Evolutionary conservation across 345 rosid genomes (phyloP).

Genomic region (Salix suchowensis): DNA sequence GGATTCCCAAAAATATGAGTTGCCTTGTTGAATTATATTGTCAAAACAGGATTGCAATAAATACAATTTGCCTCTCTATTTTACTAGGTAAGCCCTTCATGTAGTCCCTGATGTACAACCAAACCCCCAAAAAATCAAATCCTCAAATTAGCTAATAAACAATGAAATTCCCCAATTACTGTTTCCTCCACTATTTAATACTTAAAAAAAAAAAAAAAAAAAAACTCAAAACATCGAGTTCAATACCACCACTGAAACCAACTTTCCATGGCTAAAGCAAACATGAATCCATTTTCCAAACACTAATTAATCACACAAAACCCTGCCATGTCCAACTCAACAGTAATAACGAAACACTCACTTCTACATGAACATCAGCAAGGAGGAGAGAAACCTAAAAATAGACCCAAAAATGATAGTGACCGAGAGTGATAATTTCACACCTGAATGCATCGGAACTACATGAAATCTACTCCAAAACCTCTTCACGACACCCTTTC

Average conservation of each 20-base stretch:
- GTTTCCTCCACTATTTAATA: not conserved
- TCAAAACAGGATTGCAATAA: not conserved
- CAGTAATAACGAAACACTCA: not conserved
- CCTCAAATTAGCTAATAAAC: not conserved
- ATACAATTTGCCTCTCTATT: not conserved
- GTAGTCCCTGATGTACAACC: not conserved
- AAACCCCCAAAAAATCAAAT: not conserved
- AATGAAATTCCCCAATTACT: not conserved
- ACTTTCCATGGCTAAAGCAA: not conserved
- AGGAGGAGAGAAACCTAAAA: not conserved
- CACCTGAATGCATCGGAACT: slow-evolving; percentile 95
- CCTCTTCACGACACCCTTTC: slow-evolving; percentile 75
- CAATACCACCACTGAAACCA: not conserved
- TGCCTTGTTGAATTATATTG: not conserved
- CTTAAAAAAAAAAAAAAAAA: not conserved
- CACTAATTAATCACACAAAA: not conserved
- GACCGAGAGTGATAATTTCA: not conserved
- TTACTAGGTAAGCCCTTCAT: not conserved
- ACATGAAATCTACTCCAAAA: slow-evolving; percentile 67
- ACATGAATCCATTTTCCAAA: not conserved
- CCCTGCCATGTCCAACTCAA: not conserved
- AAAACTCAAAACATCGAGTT: not conserved
- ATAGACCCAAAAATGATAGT: not conserved
- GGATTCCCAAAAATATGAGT: not conserved
- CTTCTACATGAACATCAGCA: not conserved